phyloP scores from a whole-genome alignment of 331 rosid genomes.

The Phaseolus coccineus region DNA sequence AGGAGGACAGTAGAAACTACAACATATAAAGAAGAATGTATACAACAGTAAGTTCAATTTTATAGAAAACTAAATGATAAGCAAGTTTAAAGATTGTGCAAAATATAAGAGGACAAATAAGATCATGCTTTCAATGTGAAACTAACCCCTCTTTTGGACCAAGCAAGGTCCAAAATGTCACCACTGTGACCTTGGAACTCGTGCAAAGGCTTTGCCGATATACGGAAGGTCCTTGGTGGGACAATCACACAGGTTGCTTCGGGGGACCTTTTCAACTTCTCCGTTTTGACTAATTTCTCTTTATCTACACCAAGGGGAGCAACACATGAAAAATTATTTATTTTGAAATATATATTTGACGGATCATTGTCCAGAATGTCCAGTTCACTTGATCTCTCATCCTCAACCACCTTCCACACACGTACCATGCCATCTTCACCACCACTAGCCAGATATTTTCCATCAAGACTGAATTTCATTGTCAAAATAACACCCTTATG shows the following conservation, averaged over 20 bases:
- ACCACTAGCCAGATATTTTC: conserved; percentile 70
- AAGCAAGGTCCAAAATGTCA: conserved; percentile 77
- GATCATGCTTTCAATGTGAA: conserved; percentile 33
- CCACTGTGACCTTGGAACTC: conserved; percentile 68
- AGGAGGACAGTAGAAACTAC: conserved; percentile 84
- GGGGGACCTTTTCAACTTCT: conserved; percentile 55
- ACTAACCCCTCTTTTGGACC: conserved; percentile 83
- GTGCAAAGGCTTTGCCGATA: conserved; percentile 68
- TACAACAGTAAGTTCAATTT: conserved; percentile 37
- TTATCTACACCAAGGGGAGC: conserved; percentile 52
- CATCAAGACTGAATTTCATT: conserved; percentile 82
- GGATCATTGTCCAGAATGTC: conserved; percentile 55
- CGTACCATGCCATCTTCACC: conserved; percentile 75
- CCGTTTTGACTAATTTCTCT: conserved; percentile 53
- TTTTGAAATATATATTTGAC: conserved; percentile 62
- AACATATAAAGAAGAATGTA: conserved; percentile 13
- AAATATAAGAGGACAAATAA: conserved; percentile 15
- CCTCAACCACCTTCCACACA: conserved; percentile 74
- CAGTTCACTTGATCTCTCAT: conserved; percentile 53
- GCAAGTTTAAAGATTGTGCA: conserved; percentile 21
- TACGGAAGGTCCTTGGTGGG: conserved; percentile 66
- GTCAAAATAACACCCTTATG: conserved; percentile 70
- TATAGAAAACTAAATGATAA: conserved; percentile 22
- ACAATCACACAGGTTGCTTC: conserved; percentile 67
- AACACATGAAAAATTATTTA: conserved; percentile 57